A percentile compares a stretch with the other conserved stretches of the same genome.
phyloP scores from a whole-genome alignment of 1,284 basidiomycete genomes.

The Dichomitus squalens region DNA sequence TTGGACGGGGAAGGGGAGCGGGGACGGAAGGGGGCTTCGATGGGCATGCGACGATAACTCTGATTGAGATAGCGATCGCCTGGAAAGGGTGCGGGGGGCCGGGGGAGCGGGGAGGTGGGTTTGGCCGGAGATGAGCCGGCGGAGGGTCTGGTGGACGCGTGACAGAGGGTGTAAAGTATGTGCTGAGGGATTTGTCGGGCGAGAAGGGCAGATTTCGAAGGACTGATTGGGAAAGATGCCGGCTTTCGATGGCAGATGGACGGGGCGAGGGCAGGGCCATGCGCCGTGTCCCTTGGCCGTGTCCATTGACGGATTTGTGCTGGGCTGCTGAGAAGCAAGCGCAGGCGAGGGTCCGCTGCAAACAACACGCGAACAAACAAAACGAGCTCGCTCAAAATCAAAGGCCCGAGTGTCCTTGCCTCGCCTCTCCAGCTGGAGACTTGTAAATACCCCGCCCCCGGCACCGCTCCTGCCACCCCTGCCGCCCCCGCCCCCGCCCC shows the following conservation, averaged over 20 bases:
- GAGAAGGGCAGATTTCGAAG: not conserved
- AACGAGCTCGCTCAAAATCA: constrained; percentile 25
- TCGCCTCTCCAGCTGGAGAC: constrained; percentile 3
- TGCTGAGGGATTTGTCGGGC: not conserved
- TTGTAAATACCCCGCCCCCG: constrained; percentile 3
- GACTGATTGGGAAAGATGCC: constrained; percentile 13
- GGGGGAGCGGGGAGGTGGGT: constrained; percentile 11
- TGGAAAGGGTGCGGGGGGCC: constrained; percentile 8
- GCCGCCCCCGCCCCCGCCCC: not conserved
- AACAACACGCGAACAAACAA: constrained; percentile 28
- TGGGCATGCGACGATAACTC: constrained; percentile 16
- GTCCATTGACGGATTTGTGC: constrained; percentile 5
- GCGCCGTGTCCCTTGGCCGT: too few relatives aligned
- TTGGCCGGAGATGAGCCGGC: constrained; percentile 31
- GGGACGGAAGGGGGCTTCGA: not conserved
- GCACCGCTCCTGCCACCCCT: constrained; percentile 3
- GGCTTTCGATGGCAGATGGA: not conserved
- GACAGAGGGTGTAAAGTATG: constrained; percentile 5
- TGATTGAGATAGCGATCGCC: constrained; percentile 25
- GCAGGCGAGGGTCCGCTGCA: not conserved
- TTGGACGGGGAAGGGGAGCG: constrained; percentile 13
- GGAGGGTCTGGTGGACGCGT: constrained; percentile 20
- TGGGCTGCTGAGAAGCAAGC: not conserved
- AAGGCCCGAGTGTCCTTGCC: constrained; percentile 7
- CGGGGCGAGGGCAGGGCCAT: too few relatives aligned